Percentiles rank a stretch among this genome's conserved stretches.
These are phyloP conservation scores for Protoeuglena noctilucae DNA, from an alignment of 139 green algal genomes.

Conservation along the genomic window DNA sequence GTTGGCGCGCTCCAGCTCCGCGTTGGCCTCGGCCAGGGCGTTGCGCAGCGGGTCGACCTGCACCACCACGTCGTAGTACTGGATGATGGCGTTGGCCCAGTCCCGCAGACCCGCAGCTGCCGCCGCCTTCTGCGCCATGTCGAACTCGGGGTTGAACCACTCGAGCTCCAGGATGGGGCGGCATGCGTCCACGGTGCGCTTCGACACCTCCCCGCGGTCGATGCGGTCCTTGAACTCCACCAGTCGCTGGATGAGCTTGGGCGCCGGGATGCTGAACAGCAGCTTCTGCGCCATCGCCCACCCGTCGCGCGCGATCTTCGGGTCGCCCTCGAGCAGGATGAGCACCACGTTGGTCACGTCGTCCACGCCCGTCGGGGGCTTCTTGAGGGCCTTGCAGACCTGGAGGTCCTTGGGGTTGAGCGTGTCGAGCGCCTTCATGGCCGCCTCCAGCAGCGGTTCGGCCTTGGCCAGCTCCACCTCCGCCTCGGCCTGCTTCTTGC, in stretches of 20 bases:
- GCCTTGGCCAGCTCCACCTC: slow-evolving; percentile 65
- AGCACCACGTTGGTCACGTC: slow-evolving; percentile 74
- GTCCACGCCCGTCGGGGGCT: slow-evolving; percentile 68
- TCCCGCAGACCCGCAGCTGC: slow-evolving; percentile 74
- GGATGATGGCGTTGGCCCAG: slow-evolving; percentile 78
- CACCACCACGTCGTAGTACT: slow-evolving; percentile 71
- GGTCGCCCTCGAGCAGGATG: slow-evolving; percentile 70
- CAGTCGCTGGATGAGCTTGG: slow-evolving; percentile 72
- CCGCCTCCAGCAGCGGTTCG: slow-evolving; percentile 63
- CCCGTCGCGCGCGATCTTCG: slow-evolving; percentile 72
- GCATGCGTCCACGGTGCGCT: slow-evolving; percentile 51
- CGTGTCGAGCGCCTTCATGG: slow-evolving; percentile 67
- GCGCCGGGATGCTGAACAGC: slow-evolving; percentile 63
- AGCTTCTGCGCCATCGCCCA: slow-evolving; percentile 66
- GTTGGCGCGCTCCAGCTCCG: slow-evolving; percentile 58
- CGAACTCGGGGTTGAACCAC: slow-evolving; percentile 61
- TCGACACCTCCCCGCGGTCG: slow-evolving; percentile 49
- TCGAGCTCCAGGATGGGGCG: slow-evolving; percentile 62
- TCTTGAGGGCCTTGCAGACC: slow-evolving; percentile 60
- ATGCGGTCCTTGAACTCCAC: slow-evolving; percentile 72
- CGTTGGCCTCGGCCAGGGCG: slow-evolving; percentile 67
- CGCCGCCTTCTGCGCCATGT: slow-evolving; percentile 67
- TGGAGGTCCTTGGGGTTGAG: slow-evolving; percentile 69
- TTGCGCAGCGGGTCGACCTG: slow-evolving; percentile 63
- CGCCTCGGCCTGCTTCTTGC: slow-evolving; percentile 55